A percentile compares a stretch with the other conserved stretches of the same genome.
These are phyloP conservation scores for Tetrahymena thermophila DNA, from an alignment of 73 alveolate species.

Conservation along the genomic window DNA sequence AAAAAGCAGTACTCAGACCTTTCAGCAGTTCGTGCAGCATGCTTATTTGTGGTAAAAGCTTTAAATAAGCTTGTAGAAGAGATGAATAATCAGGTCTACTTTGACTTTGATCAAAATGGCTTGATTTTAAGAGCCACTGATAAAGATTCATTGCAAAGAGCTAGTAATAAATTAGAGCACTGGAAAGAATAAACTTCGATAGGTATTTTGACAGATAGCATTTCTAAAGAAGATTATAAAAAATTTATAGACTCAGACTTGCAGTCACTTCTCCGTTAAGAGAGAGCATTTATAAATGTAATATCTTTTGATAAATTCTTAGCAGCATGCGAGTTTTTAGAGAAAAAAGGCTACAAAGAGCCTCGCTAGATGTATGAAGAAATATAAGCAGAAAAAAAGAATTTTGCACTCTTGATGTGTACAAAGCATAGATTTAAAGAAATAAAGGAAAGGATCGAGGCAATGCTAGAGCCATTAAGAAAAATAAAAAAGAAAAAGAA, in stretches of 20 bases:
- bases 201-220: background rate
- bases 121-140: background rate
- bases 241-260: background rate
- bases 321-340: background rate
- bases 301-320: background rate
- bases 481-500: background rate
- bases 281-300: background rate
- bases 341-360: background rate
- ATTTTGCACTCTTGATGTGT: background rate
- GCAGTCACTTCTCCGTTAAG: background rate
- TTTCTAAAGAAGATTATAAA: background rate
- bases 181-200: background rate
- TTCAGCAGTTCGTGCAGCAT: constrained; percentile 6
- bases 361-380: background rate
- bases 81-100: background rate
- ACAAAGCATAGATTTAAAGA: background rate
- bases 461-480: background rate
- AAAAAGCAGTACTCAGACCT: background rate
- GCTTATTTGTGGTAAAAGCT: background rate
- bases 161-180: background rate
- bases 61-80: background rate
- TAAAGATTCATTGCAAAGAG: background rate
- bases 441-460: background rate
- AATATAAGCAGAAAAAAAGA: background rate
- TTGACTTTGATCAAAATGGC: background rate